Conservation (phyloP, 2,329 filamentous ascomycete species). For the Mollisiaceae sp. region DNA sequence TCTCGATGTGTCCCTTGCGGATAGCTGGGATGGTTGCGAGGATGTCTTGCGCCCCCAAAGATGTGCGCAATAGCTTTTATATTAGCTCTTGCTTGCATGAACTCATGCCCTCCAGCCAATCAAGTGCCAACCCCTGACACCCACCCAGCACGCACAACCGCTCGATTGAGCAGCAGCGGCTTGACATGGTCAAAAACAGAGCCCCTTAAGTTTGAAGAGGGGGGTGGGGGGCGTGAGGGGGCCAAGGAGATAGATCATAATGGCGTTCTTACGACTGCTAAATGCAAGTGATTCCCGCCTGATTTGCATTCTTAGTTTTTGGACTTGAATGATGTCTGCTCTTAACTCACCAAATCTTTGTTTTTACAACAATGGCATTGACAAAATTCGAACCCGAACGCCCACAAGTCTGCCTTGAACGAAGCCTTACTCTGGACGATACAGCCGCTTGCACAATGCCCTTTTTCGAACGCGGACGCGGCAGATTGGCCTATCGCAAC, state of each 20-base stretch:
- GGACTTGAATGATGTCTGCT: background rate
- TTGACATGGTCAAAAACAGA: background rate
- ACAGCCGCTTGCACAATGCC: background rate
- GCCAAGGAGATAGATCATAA: background rate
- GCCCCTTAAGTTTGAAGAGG: background rate
- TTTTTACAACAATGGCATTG: background rate
- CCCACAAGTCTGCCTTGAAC: background rate
- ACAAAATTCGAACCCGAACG: background rate
- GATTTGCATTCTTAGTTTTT: background rate
- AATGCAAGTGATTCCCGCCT: background rate
- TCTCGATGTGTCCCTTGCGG: no score
- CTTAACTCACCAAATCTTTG: background rate
- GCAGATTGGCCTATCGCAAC: background rate
- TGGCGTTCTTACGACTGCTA: background rate
- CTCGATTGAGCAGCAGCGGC: slow-evolving; percentile 1
- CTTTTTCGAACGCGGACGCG: background rate
- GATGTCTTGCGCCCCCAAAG: background rate
- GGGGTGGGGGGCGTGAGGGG: background rate
- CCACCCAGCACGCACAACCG: no score
- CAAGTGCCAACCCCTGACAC: background rate
- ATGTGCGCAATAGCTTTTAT: background rate
- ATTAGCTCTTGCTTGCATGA: slow-evolving; percentile 1
- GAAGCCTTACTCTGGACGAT: background rate
- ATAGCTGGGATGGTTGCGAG: background rate
- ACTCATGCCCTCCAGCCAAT: background rate